Conservation (phyloP, 1,284 basidiomycete genomes). For the Trichosporon sp. region DNA sequence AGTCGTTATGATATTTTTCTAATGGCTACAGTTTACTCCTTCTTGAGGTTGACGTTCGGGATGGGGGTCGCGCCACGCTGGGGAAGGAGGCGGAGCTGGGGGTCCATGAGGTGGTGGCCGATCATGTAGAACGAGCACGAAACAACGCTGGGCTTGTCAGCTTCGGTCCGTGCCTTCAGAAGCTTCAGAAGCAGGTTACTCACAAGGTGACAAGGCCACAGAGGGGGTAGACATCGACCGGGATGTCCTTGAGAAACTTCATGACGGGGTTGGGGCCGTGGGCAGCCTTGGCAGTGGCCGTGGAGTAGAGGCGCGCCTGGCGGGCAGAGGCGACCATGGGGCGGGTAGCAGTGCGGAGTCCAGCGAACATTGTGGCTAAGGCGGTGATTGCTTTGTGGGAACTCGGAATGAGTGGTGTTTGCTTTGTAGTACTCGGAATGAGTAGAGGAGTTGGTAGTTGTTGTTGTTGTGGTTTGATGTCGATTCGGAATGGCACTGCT, state of each 20-base stretch:
- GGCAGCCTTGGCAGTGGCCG: neutral
- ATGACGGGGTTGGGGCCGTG: neutral
- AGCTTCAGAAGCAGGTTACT: neutral
- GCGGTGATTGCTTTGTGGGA: neutral
- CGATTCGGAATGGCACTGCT: neutral
- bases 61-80: neutral
- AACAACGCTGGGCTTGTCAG: neutral
- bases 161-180: neutral
- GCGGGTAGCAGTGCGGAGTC: neutral
- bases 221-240: neutral
- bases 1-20: neutral
- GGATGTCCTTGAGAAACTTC: slow-evolving; percentile 1
- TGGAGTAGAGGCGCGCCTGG: neutral
- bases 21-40: neutral
- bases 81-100: neutral
- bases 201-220: slow-evolving; percentile 2
- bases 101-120: neutral
- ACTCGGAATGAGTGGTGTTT: slow-evolving; percentile 1
- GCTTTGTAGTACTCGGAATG: neutral
- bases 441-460: neutral
- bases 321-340: neutral
- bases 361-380: neutral
- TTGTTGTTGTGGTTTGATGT: neutral
- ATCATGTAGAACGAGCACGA: neutral
- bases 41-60: neutral